Percentiles rank a stretch among this genome's conserved stretches.
Evolutionary conservation across 2,329 filamentous ascomycete genomes (phyloP).

Genomic region (Fusarium virguliforme): DNA sequence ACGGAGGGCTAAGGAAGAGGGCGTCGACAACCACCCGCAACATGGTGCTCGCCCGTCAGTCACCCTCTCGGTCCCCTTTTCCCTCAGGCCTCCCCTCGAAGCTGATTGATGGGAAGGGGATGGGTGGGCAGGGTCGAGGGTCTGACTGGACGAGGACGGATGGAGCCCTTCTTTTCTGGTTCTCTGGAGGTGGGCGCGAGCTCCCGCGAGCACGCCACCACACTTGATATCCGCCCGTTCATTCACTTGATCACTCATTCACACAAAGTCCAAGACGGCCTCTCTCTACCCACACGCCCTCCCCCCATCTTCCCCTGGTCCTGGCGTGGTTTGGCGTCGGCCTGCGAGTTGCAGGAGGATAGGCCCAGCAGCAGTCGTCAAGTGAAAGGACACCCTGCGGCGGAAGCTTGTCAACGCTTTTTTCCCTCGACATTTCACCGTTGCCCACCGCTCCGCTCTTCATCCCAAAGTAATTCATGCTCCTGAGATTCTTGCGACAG

Average conservation of each 20-base stretch:
- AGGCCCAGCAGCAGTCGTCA: slow-evolving; percentile 27
- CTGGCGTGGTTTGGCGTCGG: slow-evolving; percentile 30
- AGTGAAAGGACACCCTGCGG: slow-evolving; percentile 29
- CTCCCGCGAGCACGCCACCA: slow-evolving; percentile 37
- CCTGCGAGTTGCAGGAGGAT: slow-evolving; percentile 42
- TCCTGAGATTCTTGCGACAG: slow-evolving; percentile 44
- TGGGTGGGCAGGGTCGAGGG: slow-evolving; percentile 25
- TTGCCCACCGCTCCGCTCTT: slow-evolving; percentile 48
- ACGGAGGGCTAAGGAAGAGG: slow-evolving; percentile 25
- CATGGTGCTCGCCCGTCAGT: slow-evolving; percentile 26
- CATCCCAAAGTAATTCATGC: slow-evolving; percentile 48
- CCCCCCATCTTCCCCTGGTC: slow-evolving; percentile 21
- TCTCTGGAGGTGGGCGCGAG: slow-evolving; percentile 35
- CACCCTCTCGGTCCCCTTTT: slow-evolving; percentile 41
- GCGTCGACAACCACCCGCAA: slow-evolving; percentile 20
- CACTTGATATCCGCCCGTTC: slow-evolving; percentile 37
- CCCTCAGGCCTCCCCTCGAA: slow-evolving; percentile 8
- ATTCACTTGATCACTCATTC: slow-evolving; percentile 30
- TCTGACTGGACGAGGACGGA: slow-evolving; percentile 30
- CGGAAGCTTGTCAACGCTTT: slow-evolving; percentile 42
- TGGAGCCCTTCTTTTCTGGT: slow-evolving; percentile 38
- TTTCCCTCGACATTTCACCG: slow-evolving; percentile 36
- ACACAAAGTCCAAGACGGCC: slow-evolving; percentile 6
- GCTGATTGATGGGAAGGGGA: slow-evolving; percentile 26
- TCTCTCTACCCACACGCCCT: slow-evolving; percentile 21